Base-by-base conservation (phyloP, 257 asterid genomes). In the Lithospermum erythrorhizon region DNA sequence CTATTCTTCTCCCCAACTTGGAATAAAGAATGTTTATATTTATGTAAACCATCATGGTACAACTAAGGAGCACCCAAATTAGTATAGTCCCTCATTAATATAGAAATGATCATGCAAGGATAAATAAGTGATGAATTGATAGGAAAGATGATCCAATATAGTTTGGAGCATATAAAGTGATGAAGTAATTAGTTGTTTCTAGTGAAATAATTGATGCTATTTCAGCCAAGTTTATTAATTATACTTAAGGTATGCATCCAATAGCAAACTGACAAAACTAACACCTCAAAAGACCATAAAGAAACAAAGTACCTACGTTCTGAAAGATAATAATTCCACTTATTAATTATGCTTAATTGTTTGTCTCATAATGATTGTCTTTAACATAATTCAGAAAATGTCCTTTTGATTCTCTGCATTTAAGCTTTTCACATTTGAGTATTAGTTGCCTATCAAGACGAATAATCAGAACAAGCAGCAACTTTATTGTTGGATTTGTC, bases 321-420 rank as follows among this genome's bases (percentile, higher is more conserved):
- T 64, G 9, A 18, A 37, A 55, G 35, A 41, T 18, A 19, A 19
- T 57, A 49, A 54, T 59, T 67, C 66, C 27, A 49, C 69, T 32
- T 32, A 32, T 57, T 27, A 23, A 29, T 68, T 56, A 68, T 32
- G 24, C 41, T 57, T 73, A 61, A 57, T 47, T 1, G 37, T 48
- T 73, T 61, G 75, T 61, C 74, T 48, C 66, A 22, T 69, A 61
- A 70, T 58, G 58, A 27, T 20, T 65, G 78, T 73, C 78, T 54
- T 65, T 56, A 29, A 61, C 66, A 55, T 32, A 48, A 30, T 37
- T 24, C 45, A 6, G 62, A 57, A 53, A 70, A 37, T 57, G 21
- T 55, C 58, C n/a, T 73, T 29, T 59, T 60, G 13, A 68, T 49
- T 55, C n/a, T 57, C 18, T 48, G 41, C 27, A 15, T 51, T 27